A percentile compares a stretch with the other conserved stretches of the same genome.
Conservation (phyloP, 257 asterid species). For the Ballota nigra region DNA sequence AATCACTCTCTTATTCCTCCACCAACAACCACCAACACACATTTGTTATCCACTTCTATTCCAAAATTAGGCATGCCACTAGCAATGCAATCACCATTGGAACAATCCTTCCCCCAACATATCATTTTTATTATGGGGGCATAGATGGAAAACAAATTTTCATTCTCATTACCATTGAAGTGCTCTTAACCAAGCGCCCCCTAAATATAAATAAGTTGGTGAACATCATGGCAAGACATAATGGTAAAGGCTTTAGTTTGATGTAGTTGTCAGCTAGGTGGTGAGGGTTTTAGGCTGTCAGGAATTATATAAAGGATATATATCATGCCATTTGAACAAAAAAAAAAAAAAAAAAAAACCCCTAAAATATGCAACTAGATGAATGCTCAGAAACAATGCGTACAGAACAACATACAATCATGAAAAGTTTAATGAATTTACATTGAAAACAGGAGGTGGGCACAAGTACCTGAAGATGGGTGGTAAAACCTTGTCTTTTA, state of each 20-base stretch:
- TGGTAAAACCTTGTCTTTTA: slow-evolving; percentile 12
- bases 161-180: too few species aligned
- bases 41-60: too few species aligned
- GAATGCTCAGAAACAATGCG: background rate
- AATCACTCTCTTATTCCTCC: too few species aligned
- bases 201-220: background rate
- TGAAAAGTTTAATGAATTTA: background rate
- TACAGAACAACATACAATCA: background rate
- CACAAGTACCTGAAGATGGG: slow-evolving; percentile 37
- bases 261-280: background rate
- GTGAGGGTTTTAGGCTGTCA: background rate
- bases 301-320: background rate
- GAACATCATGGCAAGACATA: background rate
- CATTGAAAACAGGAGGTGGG: background rate
- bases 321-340: slow-evolving; percentile 4
- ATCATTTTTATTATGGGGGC: too few species aligned
- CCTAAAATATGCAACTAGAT: background rate
- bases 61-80: too few species aligned
- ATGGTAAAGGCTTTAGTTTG: background rate
- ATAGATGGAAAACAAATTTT: too few species aligned
- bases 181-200: too few species aligned
- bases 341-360: too few species aligned
- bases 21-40: too few species aligned
- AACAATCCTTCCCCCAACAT: too few species aligned
- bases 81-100: too few species aligned